These are phyloP conservation scores for Pyrus pyrifolia DNA, from an alignment of 306 rosid species.

Conservation along the genomic window DNA sequence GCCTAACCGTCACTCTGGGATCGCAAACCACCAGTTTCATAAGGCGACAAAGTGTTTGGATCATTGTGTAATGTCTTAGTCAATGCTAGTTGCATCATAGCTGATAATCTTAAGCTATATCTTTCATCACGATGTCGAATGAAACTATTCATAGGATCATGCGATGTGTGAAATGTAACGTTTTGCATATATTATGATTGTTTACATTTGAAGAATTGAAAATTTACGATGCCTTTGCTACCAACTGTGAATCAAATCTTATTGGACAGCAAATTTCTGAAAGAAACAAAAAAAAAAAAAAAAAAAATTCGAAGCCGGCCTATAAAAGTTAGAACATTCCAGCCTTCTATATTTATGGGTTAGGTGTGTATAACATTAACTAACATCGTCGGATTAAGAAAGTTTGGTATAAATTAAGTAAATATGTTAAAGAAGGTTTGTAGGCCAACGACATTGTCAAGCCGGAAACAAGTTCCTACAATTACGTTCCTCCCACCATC, in stretches of 20 bases:
- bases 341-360: conserved; percentile 23
- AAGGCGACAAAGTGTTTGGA: too few species aligned
- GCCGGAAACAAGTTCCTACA: conserved; percentile 9
- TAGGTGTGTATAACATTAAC: not conserved
- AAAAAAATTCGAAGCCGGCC: conserved; percentile 15
- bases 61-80: too few species aligned
- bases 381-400: not conserved
- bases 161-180: too few species aligned
- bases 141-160: too few species aligned
- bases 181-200: not conserved
- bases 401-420: not conserved
- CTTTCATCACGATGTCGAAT: too few species aligned
- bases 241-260: conserved; percentile 11
- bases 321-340: conserved; percentile 29
- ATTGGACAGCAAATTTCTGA: conserved; percentile 11
- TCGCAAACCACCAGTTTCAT: too few species aligned
- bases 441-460: not conserved
- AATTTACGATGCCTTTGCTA: not conserved
- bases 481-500: conserved; percentile 4
- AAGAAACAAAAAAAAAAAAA: not conserved
- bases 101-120: too few species aligned
- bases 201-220: not conserved
- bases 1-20: too few species aligned
- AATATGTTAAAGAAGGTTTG: not conserved
- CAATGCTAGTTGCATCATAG: too few species aligned